Evolutionary conservation across 208 protist species (phyloP), one percentile per base, ranked within the genome.

Genomic region (Crithidia expoeki): DNA sequence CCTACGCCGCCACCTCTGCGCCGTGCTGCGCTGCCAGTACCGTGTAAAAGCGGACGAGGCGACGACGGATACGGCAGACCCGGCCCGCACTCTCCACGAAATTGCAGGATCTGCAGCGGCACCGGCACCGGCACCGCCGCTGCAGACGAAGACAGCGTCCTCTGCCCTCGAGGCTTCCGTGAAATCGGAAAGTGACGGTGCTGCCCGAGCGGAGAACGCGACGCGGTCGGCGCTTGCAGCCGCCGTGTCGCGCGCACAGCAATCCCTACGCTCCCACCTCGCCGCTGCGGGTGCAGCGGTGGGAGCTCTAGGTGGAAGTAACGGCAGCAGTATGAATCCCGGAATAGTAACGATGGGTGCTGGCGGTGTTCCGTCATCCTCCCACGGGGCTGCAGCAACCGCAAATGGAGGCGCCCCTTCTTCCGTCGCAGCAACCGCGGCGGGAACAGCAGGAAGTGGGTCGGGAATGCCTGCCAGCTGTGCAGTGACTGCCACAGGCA

Each of bases 231-330:
- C 72, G 14, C 66, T 77, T 27, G 72, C 72, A 0, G 57, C 64
- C 17, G 72, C 72, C 27, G 72, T 77, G 10, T 62, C 72, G 44
- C 55, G 62, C 19, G 72, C 72, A 16, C 72, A 77, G 50, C 32
- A 62, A 28, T 56, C 65, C 42, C 65, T 77, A 4, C 72, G 72
- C 40, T 46, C 72, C 11, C 72, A 62, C 46, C 57, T 71, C 19
- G 34, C 61, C 23, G 46, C 72, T 5, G 62, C 60, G 12, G 60
- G 60, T 2, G 34, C 16, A 21, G 14, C 52, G 16, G 28, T 16
- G 0, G 28, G 27, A 5, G 30, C 42, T 2, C 6, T n/a, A 2
- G 42, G 19, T 46, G 14, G 19, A 6, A 57, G 11, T n/a, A n/a
- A n/a, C 61, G 27, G 25, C 57, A 46, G n/a, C 33, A 47, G 4